Base-by-base conservation (phyloP, 129 eudicot genomes). In the Centella asiatica region DNA sequence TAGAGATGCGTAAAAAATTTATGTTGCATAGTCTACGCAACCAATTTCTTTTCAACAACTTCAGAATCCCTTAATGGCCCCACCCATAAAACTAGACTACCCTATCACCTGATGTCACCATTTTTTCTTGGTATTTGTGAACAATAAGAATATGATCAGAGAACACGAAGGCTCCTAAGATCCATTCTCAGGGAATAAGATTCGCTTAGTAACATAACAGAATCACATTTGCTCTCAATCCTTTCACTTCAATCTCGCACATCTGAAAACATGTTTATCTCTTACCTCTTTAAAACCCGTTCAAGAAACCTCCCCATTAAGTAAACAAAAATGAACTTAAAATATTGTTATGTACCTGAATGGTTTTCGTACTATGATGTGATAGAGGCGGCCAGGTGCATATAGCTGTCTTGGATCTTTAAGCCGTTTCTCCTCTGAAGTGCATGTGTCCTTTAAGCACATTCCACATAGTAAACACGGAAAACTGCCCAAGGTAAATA, bases 321-420 rank as follows among this genome's bases (percentile, higher is more conserved):
- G 1, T 67, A 34, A 67, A 37, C 1, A 37, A 52, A 57, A 69
- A 22, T 29, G 29, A 25, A 68, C 52, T 51, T 23, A 4, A 67
- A 3, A 55, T 13, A 23, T 29, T 8, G 19, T 3, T 62, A 64
- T 29, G 63, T 84, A 92, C 98, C 96, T 88, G 68, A 83, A 93
- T 62, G 99, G 84, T 71, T 87, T 85, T 74, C 99, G 75, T 29
- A 82, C 96, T 48, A 93, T 80, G 68, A 93, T 88, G 82, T 93
- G 99, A 75, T 93, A 93, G 66, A 93, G 85, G 56, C 99, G 93
- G 36, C 99, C 99, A 51, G 99, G 96, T 60, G 96, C 99, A 79
- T 93, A 93, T 61, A 93, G 74, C 67, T 95, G 87, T 66, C 99
- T 85, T 20, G 96, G 92, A 76, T 93, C 99, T 72, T 78, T 77